phyloP scores from a whole-genome alignment of 495 filamentous ascomycete species.

The Thermochaetoides thermophila region DNA sequence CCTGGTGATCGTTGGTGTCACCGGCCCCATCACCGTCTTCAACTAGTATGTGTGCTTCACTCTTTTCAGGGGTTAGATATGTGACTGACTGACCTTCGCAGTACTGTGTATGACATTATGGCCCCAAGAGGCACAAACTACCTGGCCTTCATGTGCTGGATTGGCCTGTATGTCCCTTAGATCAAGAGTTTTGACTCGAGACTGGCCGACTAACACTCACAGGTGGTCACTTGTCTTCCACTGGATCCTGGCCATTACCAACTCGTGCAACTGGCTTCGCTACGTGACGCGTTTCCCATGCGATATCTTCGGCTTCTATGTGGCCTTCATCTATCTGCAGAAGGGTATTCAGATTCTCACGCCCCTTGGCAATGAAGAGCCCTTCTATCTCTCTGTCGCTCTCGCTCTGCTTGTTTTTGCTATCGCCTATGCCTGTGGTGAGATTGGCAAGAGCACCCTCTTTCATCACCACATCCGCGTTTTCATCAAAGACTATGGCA shows the following conservation, averaged over 20 bases:
- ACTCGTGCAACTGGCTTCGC: conserved; percentile 62
- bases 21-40: conserved; percentile 75
- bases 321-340: conserved; percentile 74
- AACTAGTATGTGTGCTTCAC: conserved; percentile 42
- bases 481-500: conserved; percentile 75
- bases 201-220: neutral
- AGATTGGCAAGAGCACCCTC: conserved; percentile 51
- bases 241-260: conserved; percentile 63
- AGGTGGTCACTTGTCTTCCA: conserved; percentile 72
- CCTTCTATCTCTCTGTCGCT: conserved; percentile 61
- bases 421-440: conserved; percentile 53
- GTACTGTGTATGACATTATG: conserved; percentile 73
- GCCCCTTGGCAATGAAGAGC: conserved; percentile 34
- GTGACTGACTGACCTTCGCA: conserved; percentile 12
- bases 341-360: conserved; percentile 72
- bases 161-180: conserved; percentile 44
- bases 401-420: conserved; percentile 61
- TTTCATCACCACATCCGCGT: conserved; percentile 59
- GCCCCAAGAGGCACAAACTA: conserved; percentile 51
- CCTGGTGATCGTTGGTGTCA: conserved; percentile 80
- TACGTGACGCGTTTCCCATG: conserved; percentile 78
- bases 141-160: conserved; percentile 74
- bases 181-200: too few species aligned
- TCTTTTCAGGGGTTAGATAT: neutral
- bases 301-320: conserved; percentile 81